Conservation (phyloP, 2,329 filamentous ascomycete genomes). For the Colletotrichum euphorbiae region DNA sequence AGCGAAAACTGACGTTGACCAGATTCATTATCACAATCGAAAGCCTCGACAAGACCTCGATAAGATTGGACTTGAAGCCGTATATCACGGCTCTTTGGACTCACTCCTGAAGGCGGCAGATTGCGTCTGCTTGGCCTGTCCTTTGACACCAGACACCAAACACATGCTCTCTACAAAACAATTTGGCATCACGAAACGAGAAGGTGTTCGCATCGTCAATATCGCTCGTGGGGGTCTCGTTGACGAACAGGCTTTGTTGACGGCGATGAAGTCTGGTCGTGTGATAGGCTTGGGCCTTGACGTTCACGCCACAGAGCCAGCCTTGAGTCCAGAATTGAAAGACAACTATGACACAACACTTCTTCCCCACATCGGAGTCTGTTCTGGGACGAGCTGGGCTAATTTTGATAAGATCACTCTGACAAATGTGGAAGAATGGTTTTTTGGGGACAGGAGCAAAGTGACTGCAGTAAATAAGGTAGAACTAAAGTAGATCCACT, state of each 20-base stretch:
- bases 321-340: not conserved
- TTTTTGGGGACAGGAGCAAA: not conserved
- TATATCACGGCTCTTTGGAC: not conserved
- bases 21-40: not conserved
- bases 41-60: not conserved
- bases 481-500: not conserved
- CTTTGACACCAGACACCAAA: not conserved
- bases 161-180: not conserved
- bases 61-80: not conserved
- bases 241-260: not conserved
- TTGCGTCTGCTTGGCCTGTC: not conserved
- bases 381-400: constrained; percentile 4
- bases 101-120: not conserved
- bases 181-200: not conserved
- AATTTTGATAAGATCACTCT: constrained; percentile 3
- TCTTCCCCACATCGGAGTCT: constrained; percentile 4
- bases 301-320: not conserved
- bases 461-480: constrained; percentile 6
- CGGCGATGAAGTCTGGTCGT: not conserved
- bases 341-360: not conserved
- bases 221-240: not conserved
- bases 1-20: fast-evolving
- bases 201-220: not conserved
- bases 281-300: not conserved
- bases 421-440: constrained; percentile 34